These are phyloP conservation scores for Penicillium ucsense DNA, from an alignment of 495 filamentous ascomycete genomes.

Conservation along the genomic window DNA sequence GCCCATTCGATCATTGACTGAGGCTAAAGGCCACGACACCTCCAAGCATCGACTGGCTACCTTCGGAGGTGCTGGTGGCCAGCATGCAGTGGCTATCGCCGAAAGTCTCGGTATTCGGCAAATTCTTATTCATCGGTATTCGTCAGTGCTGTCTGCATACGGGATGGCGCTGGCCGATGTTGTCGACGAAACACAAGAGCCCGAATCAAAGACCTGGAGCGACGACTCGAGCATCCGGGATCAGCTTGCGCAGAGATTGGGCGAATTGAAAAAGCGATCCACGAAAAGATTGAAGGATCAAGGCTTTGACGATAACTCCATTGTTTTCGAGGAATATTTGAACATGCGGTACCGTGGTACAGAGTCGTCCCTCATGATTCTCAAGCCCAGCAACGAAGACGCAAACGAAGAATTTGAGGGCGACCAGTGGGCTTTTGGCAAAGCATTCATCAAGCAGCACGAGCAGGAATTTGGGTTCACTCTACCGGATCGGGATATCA, in stretches of 20 bases:
- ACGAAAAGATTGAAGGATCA: conserved; percentile 15
- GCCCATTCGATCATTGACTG: conserved; percentile 84
- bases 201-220: conserved; percentile 50
- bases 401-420: conserved; percentile 4
- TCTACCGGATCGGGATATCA: conserved; percentile 69
- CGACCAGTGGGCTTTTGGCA: conserved; percentile 59
- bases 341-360: conserved; percentile 43
- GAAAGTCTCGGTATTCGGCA: conserved; percentile 78
- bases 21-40: conserved; percentile 88
- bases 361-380: conserved; percentile 42
- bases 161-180: conserved; percentile 96
- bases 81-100: conserved; percentile 94
- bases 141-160: conserved; percentile 90
- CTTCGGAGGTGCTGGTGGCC: conserved; percentile 91
- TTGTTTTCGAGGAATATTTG: conserved; percentile 35
- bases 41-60: conserved; percentile 81
- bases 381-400: conserved; percentile 32
- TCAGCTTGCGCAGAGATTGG: conserved; percentile 11
- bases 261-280: conserved; percentile 10
- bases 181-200: conserved; percentile 85
- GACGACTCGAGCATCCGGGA: conserved; percentile 3
- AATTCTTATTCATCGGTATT: conserved; percentile 85
- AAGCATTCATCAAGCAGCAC: conserved; percentile 78
- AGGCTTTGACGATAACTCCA: conserved; percentile 23
- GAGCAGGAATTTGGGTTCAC: conserved; percentile 94